Conservation (phyloP, 2,329 filamentous ascomycete genomes). For the Alternaria sp. region DNA sequence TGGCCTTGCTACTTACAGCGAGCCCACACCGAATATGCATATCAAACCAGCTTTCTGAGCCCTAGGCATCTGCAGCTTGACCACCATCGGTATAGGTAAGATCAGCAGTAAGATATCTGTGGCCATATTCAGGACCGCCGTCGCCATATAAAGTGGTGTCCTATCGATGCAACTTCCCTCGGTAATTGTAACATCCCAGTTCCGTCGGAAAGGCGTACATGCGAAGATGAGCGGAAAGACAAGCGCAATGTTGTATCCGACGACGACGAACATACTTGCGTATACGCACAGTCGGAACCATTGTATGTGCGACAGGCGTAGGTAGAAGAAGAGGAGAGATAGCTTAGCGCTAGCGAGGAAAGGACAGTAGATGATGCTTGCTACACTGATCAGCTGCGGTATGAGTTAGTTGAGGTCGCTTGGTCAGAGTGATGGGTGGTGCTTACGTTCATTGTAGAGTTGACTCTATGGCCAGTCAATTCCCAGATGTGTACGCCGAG, state of each 20-base stretch:
- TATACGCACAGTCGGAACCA: constrained; percentile 26
- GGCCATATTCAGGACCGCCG: constrained; percentile 30
- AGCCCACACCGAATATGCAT: constrained; percentile 30
- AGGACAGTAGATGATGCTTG: constrained; percentile 24
- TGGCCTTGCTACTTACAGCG: constrained; percentile 12
- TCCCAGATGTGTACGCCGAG: constrained; percentile 36
- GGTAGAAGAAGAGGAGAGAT: constrained; percentile 32
- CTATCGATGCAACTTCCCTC: constrained; percentile 29
- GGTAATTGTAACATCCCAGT: constrained; percentile 28
- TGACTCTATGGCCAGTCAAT: constrained; percentile 18
- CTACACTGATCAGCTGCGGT: constrained; percentile 11
- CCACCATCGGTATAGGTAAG: constrained; percentile 31
- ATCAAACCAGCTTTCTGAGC: constrained; percentile 28
- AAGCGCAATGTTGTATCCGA: constrained; percentile 29
- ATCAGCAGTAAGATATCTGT: constrained; percentile 30
- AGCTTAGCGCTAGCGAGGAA: constrained; percentile 31
- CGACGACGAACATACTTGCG: constrained; percentile 31
- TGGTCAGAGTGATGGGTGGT: neutral
- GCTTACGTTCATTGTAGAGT: constrained; percentile 21
- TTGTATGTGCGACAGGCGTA: constrained; percentile 18
- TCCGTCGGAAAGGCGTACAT: constrained; percentile 27
- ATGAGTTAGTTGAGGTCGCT: constrained; percentile 5
- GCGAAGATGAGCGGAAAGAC: constrained; percentile 34
- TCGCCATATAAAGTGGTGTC: constrained; percentile 31
- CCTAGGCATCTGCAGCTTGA: constrained; percentile 25